Conservation (phyloP, 1,139 yeast genomes). For the Sugiyamaella sp. region DNA sequence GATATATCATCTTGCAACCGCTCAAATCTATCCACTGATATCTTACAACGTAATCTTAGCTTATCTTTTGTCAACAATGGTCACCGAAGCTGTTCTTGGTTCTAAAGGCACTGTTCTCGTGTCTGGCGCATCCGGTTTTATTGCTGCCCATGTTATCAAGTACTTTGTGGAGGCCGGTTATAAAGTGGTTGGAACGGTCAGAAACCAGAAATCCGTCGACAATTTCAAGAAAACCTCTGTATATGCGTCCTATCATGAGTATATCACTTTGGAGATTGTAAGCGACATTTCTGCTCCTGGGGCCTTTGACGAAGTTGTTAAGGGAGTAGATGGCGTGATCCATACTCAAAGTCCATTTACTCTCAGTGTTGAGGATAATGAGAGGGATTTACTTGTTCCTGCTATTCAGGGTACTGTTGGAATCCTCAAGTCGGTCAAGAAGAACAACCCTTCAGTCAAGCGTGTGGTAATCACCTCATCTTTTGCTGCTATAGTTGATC, state of each 20-base stretch:
- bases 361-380: constrained; percentile 47
- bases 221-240: not conserved
- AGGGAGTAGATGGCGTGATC: constrained; percentile 54
- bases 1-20: too few species aligned
- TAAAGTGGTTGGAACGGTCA: constrained; percentile 4
- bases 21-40: too few species aligned
- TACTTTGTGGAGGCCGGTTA: not conserved
- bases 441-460: constrained; percentile 51
- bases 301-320: constrained; percentile 57
- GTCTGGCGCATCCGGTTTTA: not conserved
- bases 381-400: constrained; percentile 47
- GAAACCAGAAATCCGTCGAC: not conserved
- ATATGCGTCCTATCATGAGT: constrained; percentile 20
- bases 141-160: not conserved
- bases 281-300: constrained; percentile 50
- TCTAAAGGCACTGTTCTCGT: not conserved
- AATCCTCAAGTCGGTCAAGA: constrained; percentile 47
- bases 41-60: too few species aligned
- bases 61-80: too few species aligned
- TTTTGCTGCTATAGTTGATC: constrained; percentile 46
- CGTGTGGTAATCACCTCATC: constrained; percentile 60
- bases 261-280: constrained; percentile 52
- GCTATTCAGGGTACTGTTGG: constrained; percentile 56
- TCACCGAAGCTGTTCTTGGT: too few species aligned
- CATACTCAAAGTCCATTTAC: constrained; percentile 64